These are phyloP conservation scores for Senecio squalidus DNA, from an alignment of 140 eudicot genomes.

Conservation along the genomic window DNA sequence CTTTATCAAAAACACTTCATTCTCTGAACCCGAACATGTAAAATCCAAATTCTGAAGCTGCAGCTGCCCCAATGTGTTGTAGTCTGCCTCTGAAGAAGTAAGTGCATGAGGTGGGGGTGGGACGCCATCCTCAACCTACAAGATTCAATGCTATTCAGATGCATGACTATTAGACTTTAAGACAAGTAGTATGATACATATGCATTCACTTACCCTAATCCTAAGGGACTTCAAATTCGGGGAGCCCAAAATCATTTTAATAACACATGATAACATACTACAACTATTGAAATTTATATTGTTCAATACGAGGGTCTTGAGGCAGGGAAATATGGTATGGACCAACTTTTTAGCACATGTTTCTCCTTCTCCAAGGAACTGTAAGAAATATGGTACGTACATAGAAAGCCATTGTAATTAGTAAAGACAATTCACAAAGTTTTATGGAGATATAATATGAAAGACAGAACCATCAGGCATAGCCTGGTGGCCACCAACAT, in stretches of 20 bases:
- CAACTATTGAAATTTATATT: background rate
- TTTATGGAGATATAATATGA: background rate
- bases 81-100: background rate
- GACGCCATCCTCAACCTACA: background rate
- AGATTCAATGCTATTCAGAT: background rate
- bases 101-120: background rate
- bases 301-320: background rate
- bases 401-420: background rate
- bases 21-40: background rate
- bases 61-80: background rate
- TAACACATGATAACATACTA: background rate
- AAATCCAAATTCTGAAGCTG: background rate
- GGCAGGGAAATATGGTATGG: background rate
- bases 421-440: background rate
- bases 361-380: background rate
- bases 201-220: background rate
- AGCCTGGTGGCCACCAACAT: no score
- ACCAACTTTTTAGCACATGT: background rate
- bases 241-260: background rate
- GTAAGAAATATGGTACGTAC: background rate
- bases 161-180: background rate
- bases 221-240: constrained; percentile 1
- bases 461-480: no score
- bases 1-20: background rate
- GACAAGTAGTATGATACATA: background rate